Evolutionary conservation across 495 filamentous ascomycete species (phyloP).

Genomic region (Tirmania nivea): DNA sequence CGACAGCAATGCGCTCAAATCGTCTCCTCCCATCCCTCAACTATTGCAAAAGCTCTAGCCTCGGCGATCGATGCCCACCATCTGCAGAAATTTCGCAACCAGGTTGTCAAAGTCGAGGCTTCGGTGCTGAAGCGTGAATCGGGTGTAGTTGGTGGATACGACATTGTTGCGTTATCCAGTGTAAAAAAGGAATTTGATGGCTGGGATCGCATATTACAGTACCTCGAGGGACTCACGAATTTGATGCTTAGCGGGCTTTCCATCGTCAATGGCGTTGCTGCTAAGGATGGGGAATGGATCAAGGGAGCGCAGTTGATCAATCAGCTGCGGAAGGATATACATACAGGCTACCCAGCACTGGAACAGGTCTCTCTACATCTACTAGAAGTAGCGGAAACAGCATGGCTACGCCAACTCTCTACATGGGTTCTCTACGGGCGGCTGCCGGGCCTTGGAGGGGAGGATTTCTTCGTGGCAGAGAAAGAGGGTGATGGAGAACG

Average conservation of each 20-base stretch:
- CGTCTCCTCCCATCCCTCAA: slow-evolving; percentile 45
- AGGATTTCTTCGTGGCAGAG: slow-evolving; percentile 60
- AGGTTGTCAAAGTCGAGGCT: slow-evolving; percentile 64
- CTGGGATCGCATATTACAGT: slow-evolving; percentile 67
- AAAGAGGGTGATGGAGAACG: slow-evolving; percentile 22
- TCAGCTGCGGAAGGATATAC: slow-evolving; percentile 44
- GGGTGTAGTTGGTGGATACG: slow-evolving; percentile 61
- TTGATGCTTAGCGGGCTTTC: slow-evolving; percentile 32
- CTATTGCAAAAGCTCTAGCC: slow-evolving; percentile 73
- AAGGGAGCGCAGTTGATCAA: slow-evolving; percentile 55
- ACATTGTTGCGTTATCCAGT: slow-evolving; percentile 74
- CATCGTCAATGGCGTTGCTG: neutral
- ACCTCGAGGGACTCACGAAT: slow-evolving; percentile 51
- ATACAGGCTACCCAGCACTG: slow-evolving; percentile 78
- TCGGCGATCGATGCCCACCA: slow-evolving; percentile 51
- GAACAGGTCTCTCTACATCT: slow-evolving; percentile 49
- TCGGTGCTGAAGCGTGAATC: slow-evolving; percentile 48
- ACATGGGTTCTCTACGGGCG: slow-evolving; percentile 80
- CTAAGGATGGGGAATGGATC: slow-evolving; percentile 20
- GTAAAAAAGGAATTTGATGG: slow-evolving; percentile 62
- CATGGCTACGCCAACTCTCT: slow-evolving; percentile 76
- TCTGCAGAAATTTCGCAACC: slow-evolving; percentile 56
- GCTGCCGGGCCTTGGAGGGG: slow-evolving; percentile 45
- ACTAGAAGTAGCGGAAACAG: slow-evolving; percentile 55
- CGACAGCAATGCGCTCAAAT: slow-evolving; percentile 40